phyloP scores from a whole-genome alignment of 306 rosid genomes.

The Quercus wislizeni region DNA sequence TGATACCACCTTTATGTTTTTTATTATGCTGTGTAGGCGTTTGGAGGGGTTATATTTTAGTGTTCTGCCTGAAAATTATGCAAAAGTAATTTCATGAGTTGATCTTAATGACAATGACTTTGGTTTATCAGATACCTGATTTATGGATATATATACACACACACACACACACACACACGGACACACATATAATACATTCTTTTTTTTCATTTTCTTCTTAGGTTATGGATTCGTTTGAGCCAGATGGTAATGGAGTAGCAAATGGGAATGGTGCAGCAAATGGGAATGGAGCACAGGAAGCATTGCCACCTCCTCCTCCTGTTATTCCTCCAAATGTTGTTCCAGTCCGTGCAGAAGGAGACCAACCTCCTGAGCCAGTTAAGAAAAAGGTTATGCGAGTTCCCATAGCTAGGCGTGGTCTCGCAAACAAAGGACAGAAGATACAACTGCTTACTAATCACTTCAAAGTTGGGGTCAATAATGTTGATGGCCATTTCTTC shows the following conservation, averaged over 20 bases:
- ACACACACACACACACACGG: too few relatives aligned
- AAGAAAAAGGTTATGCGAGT: conserved; percentile 55
- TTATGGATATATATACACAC: too few relatives aligned
- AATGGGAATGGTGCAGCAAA: background rate
- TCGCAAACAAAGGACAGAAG: conserved; percentile 63
- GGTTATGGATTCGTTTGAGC: conserved; percentile 55
- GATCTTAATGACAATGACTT: too few relatives aligned
- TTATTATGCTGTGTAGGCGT: too few relatives aligned
- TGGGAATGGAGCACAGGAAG: conserved; percentile 23
- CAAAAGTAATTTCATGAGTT: too few relatives aligned
- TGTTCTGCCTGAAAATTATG: too few relatives aligned
- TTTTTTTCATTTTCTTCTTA: background rate
- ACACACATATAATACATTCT: too few relatives aligned
- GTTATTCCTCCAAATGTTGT: conserved; percentile 62
- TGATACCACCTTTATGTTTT: too few relatives aligned
- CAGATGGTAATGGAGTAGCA: conserved; percentile 35
- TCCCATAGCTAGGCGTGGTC: conserved; percentile 69
- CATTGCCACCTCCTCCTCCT: conserved; percentile 85
- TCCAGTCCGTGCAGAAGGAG: conserved; percentile 41
- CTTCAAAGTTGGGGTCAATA: conserved; percentile 61
- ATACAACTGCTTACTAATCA: conserved; percentile 65
- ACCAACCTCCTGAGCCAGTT: conserved; percentile 31
- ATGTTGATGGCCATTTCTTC: conserved; percentile 56
- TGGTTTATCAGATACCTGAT: too few relatives aligned
- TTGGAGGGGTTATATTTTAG: too few relatives aligned